These are phyloP conservation scores for Wickerhamomyces sydowiorum DNA, from an alignment of 805 yeast genomes.

Conservation along the genomic window DNA sequence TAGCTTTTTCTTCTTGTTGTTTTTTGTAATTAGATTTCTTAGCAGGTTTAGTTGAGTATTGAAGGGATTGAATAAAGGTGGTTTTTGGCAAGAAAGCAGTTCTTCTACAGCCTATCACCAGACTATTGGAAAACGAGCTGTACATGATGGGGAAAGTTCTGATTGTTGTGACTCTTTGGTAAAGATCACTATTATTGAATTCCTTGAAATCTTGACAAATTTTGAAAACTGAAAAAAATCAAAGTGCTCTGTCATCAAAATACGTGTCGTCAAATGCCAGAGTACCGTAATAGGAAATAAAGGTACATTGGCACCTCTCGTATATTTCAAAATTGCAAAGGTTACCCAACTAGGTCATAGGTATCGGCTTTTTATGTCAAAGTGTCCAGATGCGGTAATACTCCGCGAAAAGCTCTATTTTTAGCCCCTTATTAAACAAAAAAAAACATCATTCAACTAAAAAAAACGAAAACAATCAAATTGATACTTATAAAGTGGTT, in stretches of 20 bases:
- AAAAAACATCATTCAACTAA: no score
- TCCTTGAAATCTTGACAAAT: not conserved
- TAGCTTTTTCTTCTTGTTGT: constrained; percentile 6
- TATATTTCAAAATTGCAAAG: no score
- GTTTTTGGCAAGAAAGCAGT: not conserved
- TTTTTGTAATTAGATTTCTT: no score
- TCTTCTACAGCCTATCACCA: not conserved
- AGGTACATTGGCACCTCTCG: no score
- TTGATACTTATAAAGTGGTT: no score
- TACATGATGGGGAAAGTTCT: not conserved
- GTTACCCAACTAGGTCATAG: not conserved
- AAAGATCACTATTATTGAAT: no score
- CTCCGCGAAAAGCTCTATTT: not conserved
- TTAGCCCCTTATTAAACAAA: not conserved
- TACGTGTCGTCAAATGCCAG: not conserved
- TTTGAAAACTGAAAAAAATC: not conserved
- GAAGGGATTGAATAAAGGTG: not conserved
- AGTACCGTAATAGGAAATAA: not conserved
- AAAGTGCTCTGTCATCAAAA: not conserved
- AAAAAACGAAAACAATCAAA: no score
- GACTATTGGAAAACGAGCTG: not conserved
- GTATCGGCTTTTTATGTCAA: not conserved
- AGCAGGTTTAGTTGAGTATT: constrained; percentile 1
- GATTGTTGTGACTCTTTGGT: not conserved
- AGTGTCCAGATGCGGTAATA: not conserved